Evolutionary conservation across 2,329 filamentous ascomycete species (phyloP).

Genomic region (Berkeleyomyces rouxiae): DNA sequence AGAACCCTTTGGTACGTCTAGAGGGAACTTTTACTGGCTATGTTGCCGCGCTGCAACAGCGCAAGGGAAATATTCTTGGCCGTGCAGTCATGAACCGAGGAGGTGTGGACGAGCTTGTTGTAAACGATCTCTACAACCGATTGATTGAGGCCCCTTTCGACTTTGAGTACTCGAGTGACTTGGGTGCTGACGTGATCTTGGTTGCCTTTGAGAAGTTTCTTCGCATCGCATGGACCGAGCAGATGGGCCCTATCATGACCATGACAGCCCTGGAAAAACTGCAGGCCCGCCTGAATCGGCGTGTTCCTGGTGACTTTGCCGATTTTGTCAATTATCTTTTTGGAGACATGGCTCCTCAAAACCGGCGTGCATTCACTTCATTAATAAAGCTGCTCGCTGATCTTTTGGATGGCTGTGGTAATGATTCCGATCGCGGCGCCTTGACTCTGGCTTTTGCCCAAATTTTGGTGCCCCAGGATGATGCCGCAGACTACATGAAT

Average conservation of each 20-base stretch:
- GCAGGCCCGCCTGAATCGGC: slow-evolving; percentile 49
- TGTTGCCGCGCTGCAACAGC: slow-evolving; percentile 62
- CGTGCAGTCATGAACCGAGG: slow-evolving; percentile 54
- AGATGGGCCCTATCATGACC: slow-evolving; percentile 72
- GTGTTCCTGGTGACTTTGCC: slow-evolving; percentile 55
- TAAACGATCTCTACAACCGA: slow-evolving; percentile 83
- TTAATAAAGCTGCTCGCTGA: slow-evolving; percentile 77
- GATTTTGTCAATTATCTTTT: slow-evolving; percentile 51
- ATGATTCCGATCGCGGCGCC: slow-evolving; percentile 78
- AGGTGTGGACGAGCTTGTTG: slow-evolving; percentile 50
- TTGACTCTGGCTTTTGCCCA: slow-evolving; percentile 81
- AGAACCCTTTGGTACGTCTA: slow-evolving; percentile 53
- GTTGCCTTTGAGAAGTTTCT: slow-evolving; percentile 89
- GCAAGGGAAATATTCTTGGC: slow-evolving; percentile 75
- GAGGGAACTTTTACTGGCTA: slow-evolving; percentile 80
- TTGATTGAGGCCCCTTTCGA: slow-evolving; percentile 72
- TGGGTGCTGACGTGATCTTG: slow-evolving; percentile 70
- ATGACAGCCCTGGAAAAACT: slow-evolving; percentile 53
- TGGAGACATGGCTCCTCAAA: slow-evolving; percentile 50
- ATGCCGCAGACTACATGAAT: slow-evolving; percentile 71
- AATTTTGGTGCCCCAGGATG: slow-evolving; percentile 44
- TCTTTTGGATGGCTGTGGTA: slow-evolving; percentile 73
- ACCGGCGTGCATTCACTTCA: slow-evolving; percentile 61
- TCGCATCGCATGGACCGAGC: slow-evolving; percentile 70
- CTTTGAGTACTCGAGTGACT: slow-evolving; percentile 56